These are phyloP conservation scores for Astragalus glycyphyllos DNA, from an alignment of 306 rosid genomes.

Conservation along the genomic window DNA sequence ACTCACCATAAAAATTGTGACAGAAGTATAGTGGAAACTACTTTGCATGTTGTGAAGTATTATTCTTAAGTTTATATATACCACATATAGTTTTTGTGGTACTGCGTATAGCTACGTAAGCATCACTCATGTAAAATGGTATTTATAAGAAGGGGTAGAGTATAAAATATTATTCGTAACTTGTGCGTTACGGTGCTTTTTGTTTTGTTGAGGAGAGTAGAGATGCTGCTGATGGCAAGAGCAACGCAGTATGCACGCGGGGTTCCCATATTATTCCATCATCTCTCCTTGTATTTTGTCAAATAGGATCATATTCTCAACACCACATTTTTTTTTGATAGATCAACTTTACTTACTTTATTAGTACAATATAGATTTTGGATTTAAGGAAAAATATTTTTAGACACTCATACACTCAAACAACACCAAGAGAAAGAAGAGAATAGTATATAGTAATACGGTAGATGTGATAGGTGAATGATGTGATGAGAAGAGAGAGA, in stretches of 20 bases:
- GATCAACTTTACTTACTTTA: too few relatives aligned
- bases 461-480: too few relatives aligned
- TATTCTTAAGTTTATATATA: slow-evolving; percentile 3
- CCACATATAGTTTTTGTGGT: background rate
- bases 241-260: slow-evolving; percentile 44
- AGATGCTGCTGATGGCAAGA: too few relatives aligned
- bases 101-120: slow-evolving; percentile 13
- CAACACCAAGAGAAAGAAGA: too few relatives aligned
- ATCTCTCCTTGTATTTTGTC: background rate
- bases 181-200: slow-evolving; percentile 32
- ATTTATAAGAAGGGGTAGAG: background rate
- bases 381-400: too few relatives aligned
- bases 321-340: background rate
- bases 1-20: background rate
- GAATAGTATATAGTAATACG: too few relatives aligned
- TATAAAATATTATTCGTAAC: slow-evolving; percentile 30
- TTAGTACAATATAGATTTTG: too few relatives aligned
- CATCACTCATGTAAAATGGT: background rate
- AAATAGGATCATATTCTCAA: slow-evolving; percentile 24
- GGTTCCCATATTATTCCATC: slow-evolving; percentile 19
- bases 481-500: too few relatives aligned
- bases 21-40: background rate
- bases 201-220: background rate
- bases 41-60: background rate
- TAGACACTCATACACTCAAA: too few relatives aligned